Conservation (phyloP, 2,329 filamentous ascomycete species). For the Eutypa lata region DNA sequence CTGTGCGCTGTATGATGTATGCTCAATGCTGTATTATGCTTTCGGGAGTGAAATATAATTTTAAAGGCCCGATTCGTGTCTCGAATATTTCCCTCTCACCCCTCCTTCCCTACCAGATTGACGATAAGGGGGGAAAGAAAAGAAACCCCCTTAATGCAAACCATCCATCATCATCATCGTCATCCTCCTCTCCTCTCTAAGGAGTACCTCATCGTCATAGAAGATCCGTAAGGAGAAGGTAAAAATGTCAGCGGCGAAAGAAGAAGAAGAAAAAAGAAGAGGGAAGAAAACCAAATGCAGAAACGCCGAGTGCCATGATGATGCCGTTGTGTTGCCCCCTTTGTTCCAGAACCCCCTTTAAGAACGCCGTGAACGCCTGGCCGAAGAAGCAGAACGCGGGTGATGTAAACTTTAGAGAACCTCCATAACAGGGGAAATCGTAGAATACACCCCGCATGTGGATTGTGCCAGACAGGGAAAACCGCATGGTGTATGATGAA, state of each 20-base stretch:
- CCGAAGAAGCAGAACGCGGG: conserved; percentile 2
- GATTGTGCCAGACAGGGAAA: neutral
- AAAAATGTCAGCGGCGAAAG: conserved; percentile 5
- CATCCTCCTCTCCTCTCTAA: too few species aligned
- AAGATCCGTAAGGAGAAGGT: conserved; percentile 10
- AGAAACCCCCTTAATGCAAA: neutral
- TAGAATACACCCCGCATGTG: neutral
- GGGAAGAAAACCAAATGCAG: neutral
- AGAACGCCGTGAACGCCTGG: neutral
- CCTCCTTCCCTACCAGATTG: too few species aligned
- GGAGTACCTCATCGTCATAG: conserved; percentile 3
- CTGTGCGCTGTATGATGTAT: too few species aligned
- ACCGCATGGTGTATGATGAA: neutral
- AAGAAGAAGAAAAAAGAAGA: conserved; percentile 1
- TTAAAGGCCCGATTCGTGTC: too few species aligned
- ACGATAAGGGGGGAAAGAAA: neutral
- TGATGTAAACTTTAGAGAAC: conserved; percentile 2
- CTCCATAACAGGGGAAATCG: neutral
- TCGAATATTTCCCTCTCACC: too few species aligned
- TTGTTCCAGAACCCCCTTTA: neutral
- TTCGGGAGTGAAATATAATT: too few species aligned
- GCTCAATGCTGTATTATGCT: too few species aligned
- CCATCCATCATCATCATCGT: neutral
- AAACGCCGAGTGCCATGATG: neutral
- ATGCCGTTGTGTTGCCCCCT: neutral